Evolutionary conservation across 331 rosid species (phyloP).

Genomic region (Ulmus americana): DNA sequence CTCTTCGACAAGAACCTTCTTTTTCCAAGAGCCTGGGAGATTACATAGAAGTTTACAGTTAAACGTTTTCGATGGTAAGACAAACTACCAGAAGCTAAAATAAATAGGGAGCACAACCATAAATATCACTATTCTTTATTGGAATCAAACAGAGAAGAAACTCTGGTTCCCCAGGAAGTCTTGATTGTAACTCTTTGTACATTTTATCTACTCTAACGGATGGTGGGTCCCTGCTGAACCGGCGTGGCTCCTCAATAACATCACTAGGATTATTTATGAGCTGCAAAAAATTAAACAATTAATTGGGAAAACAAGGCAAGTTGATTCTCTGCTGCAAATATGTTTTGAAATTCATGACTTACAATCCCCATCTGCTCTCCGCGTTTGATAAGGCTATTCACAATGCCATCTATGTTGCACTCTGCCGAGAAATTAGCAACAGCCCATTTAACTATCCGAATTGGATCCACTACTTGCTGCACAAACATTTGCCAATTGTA

Average conservation of each 20-base stretch:
- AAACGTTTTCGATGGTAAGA: neutral
- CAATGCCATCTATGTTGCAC: slow-evolving; percentile 51
- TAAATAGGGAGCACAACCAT: slow-evolving; percentile 40
- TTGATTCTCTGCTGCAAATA: neutral
- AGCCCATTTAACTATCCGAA: slow-evolving; percentile 57
- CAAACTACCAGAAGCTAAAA: neutral
- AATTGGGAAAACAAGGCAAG: neutral
- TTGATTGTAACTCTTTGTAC: slow-evolving; percentile 50
- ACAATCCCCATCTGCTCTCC: slow-evolving; percentile 76
- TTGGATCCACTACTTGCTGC: slow-evolving; percentile 63
- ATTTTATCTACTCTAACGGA: slow-evolving; percentile 72
- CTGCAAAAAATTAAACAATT: slow-evolving; percentile 32
- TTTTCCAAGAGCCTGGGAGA: slow-evolving; percentile 81
- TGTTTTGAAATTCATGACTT: slow-evolving; percentile 23
- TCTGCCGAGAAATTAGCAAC: slow-evolving; percentile 80
- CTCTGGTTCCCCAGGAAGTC: slow-evolving; percentile 63
- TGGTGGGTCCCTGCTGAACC: slow-evolving; percentile 62
- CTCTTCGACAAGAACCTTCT: slow-evolving; percentile 56
- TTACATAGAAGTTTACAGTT: neutral
- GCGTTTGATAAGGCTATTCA: slow-evolving; percentile 56
- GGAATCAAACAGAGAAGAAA: slow-evolving; percentile 79
- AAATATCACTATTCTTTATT: slow-evolving; percentile 78
- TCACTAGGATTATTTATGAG: slow-evolving; percentile 40
- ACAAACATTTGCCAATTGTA: neutral
- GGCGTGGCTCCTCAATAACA: slow-evolving; percentile 54